phyloP scores from a whole-genome alignment of 2,329 filamentous ascomycete species.

The Fusarium praegraminearum region DNA sequence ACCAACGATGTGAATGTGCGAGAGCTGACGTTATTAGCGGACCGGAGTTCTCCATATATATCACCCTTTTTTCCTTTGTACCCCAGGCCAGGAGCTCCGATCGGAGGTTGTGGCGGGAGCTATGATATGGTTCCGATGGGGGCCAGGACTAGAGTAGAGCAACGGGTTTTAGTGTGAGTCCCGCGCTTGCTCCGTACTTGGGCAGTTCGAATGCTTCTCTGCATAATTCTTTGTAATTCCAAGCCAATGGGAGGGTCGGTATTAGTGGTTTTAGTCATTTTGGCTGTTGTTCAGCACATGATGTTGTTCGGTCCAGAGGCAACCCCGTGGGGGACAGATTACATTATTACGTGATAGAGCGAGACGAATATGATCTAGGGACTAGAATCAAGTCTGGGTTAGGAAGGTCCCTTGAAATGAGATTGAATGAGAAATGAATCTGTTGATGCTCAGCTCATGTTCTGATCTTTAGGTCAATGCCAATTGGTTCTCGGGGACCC shows the following conservation, averaged over 20 bases:
- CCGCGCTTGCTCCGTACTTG: not conserved
- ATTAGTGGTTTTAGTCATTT: conserved; percentile 12
- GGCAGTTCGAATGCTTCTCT: not conserved
- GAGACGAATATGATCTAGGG: not conserved
- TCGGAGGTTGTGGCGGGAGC: conserved; percentile 38
- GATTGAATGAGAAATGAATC: not conserved
- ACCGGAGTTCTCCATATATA: conserved; percentile 37
- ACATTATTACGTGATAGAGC: conserved; percentile 36
- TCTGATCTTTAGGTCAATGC: not conserved
- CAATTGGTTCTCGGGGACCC: conserved; percentile 36
- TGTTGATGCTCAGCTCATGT: not conserved
- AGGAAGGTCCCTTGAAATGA: conserved; percentile 21
- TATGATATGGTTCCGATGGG: conserved; percentile 30
- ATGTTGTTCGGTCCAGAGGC: not conserved
- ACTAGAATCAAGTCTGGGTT: not conserved
- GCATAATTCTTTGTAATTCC: not conserved
- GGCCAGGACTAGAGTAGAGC: not conserved
- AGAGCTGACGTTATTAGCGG: conserved; percentile 34
- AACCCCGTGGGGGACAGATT: conserved; percentile 35
- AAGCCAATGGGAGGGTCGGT: conserved; percentile 14
- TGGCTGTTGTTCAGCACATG: not conserved
- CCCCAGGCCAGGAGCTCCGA: conserved; percentile 37
- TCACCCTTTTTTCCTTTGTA: conserved; percentile 23
- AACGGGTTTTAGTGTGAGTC: not conserved
- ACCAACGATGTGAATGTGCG: conserved; percentile 2